Conservation (phyloP, 176 grass and related monocot genomes). For the Eragrostis nindensis region DNA sequence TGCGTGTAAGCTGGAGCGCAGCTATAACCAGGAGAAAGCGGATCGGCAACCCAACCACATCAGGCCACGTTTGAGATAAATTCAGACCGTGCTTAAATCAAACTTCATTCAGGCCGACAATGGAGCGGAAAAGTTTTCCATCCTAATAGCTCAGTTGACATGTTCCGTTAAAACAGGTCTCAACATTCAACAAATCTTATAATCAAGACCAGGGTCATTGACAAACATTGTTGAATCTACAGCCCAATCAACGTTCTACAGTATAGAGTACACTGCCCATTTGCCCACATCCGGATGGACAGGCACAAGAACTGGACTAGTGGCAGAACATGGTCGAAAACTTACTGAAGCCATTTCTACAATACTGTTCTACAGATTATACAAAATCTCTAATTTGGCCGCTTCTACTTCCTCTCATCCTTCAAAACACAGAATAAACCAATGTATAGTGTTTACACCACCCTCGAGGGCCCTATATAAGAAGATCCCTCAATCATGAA, state of each 20-base stretch:
- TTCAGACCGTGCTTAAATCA: neutral
- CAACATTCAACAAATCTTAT: neutral
- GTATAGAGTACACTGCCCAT: neutral
- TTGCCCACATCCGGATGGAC: neutral
- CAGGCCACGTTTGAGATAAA: neutral
- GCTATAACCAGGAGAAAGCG: too few species aligned
- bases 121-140: neutral
- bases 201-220: neutral
- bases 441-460: neutral
- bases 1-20: too few species aligned
- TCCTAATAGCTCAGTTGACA: neutral
- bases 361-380: constrained; percentile 8
- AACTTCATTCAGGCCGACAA: neutral
- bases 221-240: neutral
- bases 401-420: neutral
- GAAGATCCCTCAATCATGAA: neutral
- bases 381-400: neutral
- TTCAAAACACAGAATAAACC: neutral
- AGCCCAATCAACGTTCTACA: neutral
- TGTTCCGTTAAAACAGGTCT: too few species aligned
- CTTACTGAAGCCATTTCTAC: constrained; percentile 14
- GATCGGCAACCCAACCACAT: neutral
- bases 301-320: neutral
- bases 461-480: neutral
- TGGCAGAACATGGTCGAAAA: neutral